Conservation (phyloP, 2,329 filamentous ascomycete genomes). For the Sporothrix variecibatus region DNA sequence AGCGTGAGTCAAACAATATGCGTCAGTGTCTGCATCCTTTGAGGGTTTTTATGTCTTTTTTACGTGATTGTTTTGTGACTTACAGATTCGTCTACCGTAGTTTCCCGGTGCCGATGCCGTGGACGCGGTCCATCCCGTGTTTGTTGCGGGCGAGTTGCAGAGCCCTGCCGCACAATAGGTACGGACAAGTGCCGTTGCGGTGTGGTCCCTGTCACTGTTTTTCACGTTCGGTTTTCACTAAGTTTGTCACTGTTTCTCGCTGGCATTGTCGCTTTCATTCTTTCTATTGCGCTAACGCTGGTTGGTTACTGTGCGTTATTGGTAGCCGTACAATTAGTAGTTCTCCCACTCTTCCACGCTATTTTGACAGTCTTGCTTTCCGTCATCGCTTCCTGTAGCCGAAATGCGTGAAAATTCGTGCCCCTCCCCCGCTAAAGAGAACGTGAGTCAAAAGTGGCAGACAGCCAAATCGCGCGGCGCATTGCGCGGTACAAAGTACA, state of each 20-base stretch:
- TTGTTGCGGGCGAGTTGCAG: not conserved
- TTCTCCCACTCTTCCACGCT: not conserved
- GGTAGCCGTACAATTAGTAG: too few relatives aligned
- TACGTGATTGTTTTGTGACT: not conserved
- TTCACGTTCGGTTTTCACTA: not conserved
- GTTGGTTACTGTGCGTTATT: not conserved
- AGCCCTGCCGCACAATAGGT: constrained; percentile 2
- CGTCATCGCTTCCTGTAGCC: not conserved
- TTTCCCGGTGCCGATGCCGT: not conserved
- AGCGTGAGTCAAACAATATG: not conserved
- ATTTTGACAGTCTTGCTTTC: not conserved
- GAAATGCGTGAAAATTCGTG: not conserved
- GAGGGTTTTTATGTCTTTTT: not conserved
- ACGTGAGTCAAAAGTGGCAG: constrained; percentile 6
- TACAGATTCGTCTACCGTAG: not conserved
- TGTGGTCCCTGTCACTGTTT: not conserved
- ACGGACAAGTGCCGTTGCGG: not conserved
- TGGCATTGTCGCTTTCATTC: not conserved
- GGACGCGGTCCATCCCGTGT: constrained; percentile 5
- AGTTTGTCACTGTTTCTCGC: not conserved
- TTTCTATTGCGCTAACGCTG: not conserved
- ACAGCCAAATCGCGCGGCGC: not conserved
- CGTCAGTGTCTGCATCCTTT: not conserved
- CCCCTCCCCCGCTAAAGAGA: constrained; percentile 3
- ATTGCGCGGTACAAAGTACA: not conserved